A percentile compares a stretch with the other conserved stretches of the same genome.
phyloP scores from a whole-genome alignment of 306 rosid genomes.

The Prunus padus region DNA sequence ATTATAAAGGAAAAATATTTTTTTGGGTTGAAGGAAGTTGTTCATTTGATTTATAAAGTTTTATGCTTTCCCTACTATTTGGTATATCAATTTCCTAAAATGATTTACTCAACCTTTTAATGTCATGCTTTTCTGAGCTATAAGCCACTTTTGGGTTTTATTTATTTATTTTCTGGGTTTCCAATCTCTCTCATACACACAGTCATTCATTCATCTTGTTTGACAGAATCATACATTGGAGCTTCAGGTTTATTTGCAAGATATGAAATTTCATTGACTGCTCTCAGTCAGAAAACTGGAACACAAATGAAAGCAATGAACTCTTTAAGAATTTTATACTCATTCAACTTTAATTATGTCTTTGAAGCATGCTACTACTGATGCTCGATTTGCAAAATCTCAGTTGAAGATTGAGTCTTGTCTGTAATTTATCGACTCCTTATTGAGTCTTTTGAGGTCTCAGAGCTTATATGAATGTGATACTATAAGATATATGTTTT shows the following conservation, averaged over 20 bases:
- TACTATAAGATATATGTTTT: background rate
- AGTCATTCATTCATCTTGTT: too few species aligned
- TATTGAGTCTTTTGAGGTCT: background rate
- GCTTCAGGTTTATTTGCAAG: background rate
- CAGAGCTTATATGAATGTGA: background rate
- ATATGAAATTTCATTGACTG: background rate
- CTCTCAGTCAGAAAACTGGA: background rate
- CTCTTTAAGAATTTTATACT: background rate
- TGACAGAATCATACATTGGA: background rate
- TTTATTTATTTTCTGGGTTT: background rate
- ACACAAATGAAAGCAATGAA: background rate
- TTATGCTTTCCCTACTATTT: slow-evolving; percentile 4
- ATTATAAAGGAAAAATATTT: background rate
- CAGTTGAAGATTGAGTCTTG: background rate
- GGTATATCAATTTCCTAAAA: background rate
- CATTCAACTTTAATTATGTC: background rate
- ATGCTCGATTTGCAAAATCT: background rate
- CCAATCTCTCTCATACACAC: too few species aligned
- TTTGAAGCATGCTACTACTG: background rate
- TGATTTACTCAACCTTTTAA: background rate
- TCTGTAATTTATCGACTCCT: background rate
- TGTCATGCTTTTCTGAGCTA: background rate
- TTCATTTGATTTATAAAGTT: background rate
- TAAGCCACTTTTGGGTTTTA: background rate
- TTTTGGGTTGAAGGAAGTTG: slow-evolving; percentile 14